Percentiles rank a stretch among this genome's conserved stretches.
Evolutionary conservation across 1,284 basidiomycete genomes (phyloP).

Genomic region (Schizophyllum amplum): DNA sequence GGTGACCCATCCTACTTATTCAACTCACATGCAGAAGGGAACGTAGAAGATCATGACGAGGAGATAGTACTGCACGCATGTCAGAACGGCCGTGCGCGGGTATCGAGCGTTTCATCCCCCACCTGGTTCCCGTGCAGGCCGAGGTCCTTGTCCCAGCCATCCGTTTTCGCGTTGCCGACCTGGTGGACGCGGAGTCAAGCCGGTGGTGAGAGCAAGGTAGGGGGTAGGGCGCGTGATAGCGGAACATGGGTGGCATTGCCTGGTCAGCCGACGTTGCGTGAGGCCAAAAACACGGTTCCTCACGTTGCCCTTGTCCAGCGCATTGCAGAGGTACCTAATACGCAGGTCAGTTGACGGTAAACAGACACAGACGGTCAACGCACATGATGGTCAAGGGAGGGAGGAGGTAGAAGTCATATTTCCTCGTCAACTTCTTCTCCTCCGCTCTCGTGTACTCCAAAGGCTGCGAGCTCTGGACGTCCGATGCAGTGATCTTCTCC

Average conservation of each 20-base stretch:
- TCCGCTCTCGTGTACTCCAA: constrained; percentile 20
- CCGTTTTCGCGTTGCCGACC: constrained; percentile 14
- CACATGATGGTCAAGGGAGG: constrained; percentile 36
- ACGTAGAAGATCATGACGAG: constrained; percentile 43
- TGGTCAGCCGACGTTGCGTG: constrained; percentile 43
- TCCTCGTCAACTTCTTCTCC: constrained; percentile 27
- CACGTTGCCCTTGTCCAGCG: constrained; percentile 37
- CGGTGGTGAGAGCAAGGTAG: not conserved
- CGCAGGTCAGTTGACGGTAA: no score
- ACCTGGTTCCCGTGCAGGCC: constrained; percentile 4
- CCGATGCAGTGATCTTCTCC: not conserved
- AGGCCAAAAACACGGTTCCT: not conserved
- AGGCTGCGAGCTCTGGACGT: constrained; percentile 4
- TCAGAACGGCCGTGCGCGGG: not conserved
- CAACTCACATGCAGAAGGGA: constrained; percentile 33
- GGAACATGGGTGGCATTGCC: constrained; percentile 38
- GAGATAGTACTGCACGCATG: constrained; percentile 30
- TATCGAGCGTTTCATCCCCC: not conserved
- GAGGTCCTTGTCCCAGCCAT: constrained; percentile 3
- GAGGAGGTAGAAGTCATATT: constrained; percentile 30
- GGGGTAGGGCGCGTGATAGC: not conserved
- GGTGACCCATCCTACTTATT: not conserved
- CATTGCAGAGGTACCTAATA: constrained; percentile 40
- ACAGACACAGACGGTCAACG: constrained; percentile 10
- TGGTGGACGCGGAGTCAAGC: constrained; percentile 19